phyloP scores from a whole-genome alignment of 2,329 filamentous ascomycete genomes.

The Pseudogymnoascus sp. region DNA sequence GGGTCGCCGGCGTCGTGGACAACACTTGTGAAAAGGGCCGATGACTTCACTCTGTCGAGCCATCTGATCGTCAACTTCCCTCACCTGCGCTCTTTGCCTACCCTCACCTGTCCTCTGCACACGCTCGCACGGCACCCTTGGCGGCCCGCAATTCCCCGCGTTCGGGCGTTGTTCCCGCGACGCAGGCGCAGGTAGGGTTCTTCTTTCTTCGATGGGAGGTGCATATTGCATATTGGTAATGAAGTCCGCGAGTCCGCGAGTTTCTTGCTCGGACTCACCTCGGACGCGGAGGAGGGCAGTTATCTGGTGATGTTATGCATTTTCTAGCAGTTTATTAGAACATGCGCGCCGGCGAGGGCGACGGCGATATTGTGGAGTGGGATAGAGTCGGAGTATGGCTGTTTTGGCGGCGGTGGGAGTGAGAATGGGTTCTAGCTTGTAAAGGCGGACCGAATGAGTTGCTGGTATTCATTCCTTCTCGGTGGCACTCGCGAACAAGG shows the following conservation, averaged over 20 bases:
- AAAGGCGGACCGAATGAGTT: neutral
- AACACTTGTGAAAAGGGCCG: slow-evolving; percentile 1
- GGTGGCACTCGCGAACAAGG: neutral
- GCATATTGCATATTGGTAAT: neutral
- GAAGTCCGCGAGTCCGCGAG: neutral
- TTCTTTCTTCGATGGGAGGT: neutral
- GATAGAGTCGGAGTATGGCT: neutral
- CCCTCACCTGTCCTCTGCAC: neutral
- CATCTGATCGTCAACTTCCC: neutral
- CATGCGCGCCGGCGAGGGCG: neutral
- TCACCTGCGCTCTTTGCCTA: neutral
- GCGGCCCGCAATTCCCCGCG: neutral
- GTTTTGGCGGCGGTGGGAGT: too few species aligned
- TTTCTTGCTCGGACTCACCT: neutral
- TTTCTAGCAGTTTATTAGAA: neutral
- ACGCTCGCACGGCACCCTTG: neutral
- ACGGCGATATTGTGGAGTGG: neutral
- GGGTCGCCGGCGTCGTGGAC: neutral
- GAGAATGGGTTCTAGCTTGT: neutral
- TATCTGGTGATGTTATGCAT: neutral
- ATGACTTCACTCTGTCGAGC: neutral
- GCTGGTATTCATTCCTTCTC: neutral
- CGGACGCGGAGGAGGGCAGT: neutral
- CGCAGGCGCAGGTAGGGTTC: neutral
- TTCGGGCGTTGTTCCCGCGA: neutral